Evolutionary conservation across 2,329 filamentous ascomycete species (phyloP).

Genomic region (Aspergillus brunneoviolaceus): DNA sequence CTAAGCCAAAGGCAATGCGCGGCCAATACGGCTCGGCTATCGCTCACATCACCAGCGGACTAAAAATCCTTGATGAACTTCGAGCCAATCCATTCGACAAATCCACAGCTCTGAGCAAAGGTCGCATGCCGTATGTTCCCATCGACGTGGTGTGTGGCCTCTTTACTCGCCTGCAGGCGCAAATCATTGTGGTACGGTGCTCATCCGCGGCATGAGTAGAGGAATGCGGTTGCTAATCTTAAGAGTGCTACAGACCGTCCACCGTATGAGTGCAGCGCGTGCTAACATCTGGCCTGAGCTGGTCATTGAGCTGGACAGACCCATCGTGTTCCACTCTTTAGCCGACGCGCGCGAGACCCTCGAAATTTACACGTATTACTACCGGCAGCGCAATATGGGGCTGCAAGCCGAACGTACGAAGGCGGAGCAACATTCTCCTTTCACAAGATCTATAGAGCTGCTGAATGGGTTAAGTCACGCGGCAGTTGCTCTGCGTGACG

Average conservation of each 20-base stretch:
- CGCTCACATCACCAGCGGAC: constrained; percentile 1
- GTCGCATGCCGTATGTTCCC: background rate
- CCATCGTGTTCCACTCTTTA: background rate
- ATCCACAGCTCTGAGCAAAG: background rate
- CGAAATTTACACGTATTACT: constrained; percentile 1
- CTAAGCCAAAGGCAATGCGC: background rate
- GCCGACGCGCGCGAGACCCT: constrained; percentile 1
- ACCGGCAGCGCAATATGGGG: background rate
- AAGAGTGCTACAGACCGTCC: background rate
- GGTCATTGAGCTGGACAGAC: background rate
- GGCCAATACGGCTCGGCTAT: background rate
- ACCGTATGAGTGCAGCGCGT: background rate
- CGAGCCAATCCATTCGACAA: background rate
- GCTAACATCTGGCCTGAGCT: background rate
- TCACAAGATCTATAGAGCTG: background rate
- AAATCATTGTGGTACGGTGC: background rate
- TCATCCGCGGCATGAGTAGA: background rate
- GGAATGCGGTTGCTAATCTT: background rate
- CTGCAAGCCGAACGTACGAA: background rate
- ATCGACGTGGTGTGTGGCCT: background rate
- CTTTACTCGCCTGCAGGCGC: background rate
- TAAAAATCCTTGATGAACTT: background rate
- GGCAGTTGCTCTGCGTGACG: background rate
- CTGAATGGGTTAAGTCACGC: background rate
- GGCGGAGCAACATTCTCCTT: too few species aligned